Conservation (phyloP, 2,329 filamentous ascomycete genomes). For the Claviceps africana region DNA sequence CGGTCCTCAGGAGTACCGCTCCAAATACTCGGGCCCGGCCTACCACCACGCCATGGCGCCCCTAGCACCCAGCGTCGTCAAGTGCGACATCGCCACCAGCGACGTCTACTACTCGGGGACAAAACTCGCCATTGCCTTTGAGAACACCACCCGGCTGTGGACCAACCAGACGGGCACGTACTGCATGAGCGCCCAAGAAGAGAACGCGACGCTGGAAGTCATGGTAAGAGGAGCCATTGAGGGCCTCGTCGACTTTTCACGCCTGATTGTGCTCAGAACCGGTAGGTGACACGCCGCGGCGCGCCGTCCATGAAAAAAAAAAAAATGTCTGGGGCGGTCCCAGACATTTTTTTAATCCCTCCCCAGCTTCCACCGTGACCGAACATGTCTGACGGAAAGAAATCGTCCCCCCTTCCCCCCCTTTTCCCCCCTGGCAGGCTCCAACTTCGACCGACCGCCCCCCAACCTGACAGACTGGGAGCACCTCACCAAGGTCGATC, state of each 20-base stretch:
- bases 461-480: slow-evolving; percentile 39
- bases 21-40: slow-evolving; percentile 32
- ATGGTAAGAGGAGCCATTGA: slow-evolving; percentile 44
- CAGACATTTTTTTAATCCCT: too few relatives aligned
- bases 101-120: slow-evolving; percentile 59
- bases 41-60: slow-evolving; percentile 27
- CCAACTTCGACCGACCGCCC: slow-evolving; percentile 58
- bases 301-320: too few relatives aligned
- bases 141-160: slow-evolving; percentile 46
- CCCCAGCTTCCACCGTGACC: too few relatives aligned
- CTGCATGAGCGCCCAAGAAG: slow-evolving; percentile 60
- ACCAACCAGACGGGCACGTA: slow-evolving; percentile 56
- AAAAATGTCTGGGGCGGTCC: too few relatives aligned
- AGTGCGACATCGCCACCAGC: slow-evolving; percentile 54
- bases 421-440: too few relatives aligned
- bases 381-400: too few relatives aligned
- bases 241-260: slow-evolving; percentile 48
- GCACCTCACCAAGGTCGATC: slow-evolving; percentile 45
- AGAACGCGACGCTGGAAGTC: slow-evolving; percentile 54
- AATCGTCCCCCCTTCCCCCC: neutral
- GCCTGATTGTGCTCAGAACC: slow-evolving; percentile 55
- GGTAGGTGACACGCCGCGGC: too few relatives aligned
- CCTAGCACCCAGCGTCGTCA: slow-evolving; percentile 38
- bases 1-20: slow-evolving; percentile 37
- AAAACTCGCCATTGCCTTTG: slow-evolving; percentile 47